Percentiles rank a stretch among this genome's conserved stretches.
Evolutionary conservation across 371 early-diverging fungal genomes (phyloP).

Genomic region (Quaeritorhiza haematococci): DNA sequence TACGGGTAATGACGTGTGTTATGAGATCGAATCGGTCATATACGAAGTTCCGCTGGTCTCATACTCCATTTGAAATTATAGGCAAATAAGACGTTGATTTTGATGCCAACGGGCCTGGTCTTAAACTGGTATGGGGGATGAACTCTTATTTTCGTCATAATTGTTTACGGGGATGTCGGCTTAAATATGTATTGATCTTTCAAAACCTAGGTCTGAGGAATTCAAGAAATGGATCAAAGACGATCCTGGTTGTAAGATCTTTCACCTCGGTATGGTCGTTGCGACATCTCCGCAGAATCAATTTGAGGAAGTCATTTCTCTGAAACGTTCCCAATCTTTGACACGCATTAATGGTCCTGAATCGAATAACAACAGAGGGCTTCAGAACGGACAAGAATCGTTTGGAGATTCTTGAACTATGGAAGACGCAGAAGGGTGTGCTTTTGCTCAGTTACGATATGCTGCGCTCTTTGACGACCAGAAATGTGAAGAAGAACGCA

Average conservation of each 20-base stretch:
- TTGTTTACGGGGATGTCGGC: no score
- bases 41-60: neutral
- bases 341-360: no score
- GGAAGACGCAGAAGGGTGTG: conserved; percentile 60
- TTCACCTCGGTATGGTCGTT: conserved; percentile 14
- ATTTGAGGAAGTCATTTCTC: no score
- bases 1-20: no score
- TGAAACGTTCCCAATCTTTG: no score
- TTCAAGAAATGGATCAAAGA: conserved; percentile 60
- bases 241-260: conserved; percentile 12
- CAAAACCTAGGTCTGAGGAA: conserved; percentile 43
- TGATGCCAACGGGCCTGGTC: conserved; percentile 72
- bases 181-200: neutral
- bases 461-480: no score
- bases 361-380: no score
- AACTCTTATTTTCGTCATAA: no score
- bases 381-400: conserved; percentile 9
- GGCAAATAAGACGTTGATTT: conserved; percentile 65
- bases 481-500: conserved; percentile 20
- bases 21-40: no score
- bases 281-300: neutral
- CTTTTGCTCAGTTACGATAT: conserved; percentile 61
- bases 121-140: conserved; percentile 58
- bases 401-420: conserved; percentile 31
- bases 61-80: conserved; percentile 15